A percentile compares a stretch with the other conserved stretches of the same genome.
phyloP scores from a whole-genome alignment of 768 basidiomycete species.

The Mycena venus region DNA sequence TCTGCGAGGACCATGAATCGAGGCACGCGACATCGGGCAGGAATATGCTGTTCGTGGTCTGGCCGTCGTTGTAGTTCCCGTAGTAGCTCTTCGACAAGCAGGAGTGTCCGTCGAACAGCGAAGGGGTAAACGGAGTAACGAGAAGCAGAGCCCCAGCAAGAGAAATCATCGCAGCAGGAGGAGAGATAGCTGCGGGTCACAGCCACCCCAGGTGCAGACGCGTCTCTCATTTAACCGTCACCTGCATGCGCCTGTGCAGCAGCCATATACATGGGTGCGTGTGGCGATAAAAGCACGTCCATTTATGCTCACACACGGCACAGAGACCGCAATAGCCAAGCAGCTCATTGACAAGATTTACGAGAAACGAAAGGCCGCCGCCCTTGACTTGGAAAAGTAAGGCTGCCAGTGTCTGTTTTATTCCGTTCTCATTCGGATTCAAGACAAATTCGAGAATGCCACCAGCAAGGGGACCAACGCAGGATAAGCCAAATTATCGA shows the following conservation, averaged over 20 bases:
- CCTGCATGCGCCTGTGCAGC: constrained; percentile 12
- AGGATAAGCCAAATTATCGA: constrained; percentile 91
- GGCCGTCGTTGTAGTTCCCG: constrained; percentile 66
- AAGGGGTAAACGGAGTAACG: constrained; percentile 59
- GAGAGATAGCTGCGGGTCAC: background rate
- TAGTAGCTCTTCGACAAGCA: constrained; percentile 68
- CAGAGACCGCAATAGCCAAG: constrained; percentile 82
- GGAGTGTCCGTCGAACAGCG: constrained; percentile 53
- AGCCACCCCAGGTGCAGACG: constrained; percentile 5
- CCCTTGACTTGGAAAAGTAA: constrained; percentile 95
- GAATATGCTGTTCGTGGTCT: constrained; percentile 60
- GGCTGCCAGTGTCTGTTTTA: constrained; percentile 24
- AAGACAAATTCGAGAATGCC: constrained; percentile 90
- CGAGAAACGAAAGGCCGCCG: constrained; percentile 96
- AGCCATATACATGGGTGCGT: constrained; percentile 43
- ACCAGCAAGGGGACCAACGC: constrained; percentile 83
- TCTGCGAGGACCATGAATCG: constrained; percentile 43
- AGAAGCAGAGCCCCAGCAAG: constrained; percentile 53
- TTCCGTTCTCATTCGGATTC: constrained; percentile 1
- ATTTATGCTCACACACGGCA: constrained; percentile 14
- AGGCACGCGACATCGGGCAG: constrained; percentile 57
- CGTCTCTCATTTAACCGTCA: background rate
- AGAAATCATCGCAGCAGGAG: constrained; percentile 29
- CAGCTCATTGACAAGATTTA: constrained; percentile 95
- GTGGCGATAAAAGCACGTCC: background rate